These are phyloP conservation scores for Ustilago crameri DNA, from an alignment of 1,284 basidiomycete genomes.

Conservation along the genomic window DNA sequence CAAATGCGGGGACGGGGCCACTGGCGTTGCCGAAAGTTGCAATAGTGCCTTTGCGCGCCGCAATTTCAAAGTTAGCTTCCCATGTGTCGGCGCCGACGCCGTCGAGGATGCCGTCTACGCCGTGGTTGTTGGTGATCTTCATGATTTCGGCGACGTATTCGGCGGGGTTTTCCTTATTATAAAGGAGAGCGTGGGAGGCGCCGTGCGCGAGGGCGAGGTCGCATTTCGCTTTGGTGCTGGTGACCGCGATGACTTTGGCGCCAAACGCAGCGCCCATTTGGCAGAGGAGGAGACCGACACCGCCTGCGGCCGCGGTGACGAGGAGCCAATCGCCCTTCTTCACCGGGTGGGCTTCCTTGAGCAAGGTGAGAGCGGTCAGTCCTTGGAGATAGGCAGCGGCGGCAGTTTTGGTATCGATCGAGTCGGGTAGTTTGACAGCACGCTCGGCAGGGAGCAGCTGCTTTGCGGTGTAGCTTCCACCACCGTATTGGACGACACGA, in stretches of 20 bases:
- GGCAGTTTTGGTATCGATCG: slow-evolving; percentile 75
- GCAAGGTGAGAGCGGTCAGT: slow-evolving; percentile 81
- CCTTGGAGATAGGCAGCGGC: slow-evolving; percentile 80
- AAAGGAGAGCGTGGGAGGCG: slow-evolving; percentile 86
- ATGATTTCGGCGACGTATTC: slow-evolving; percentile 68
- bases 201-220: slow-evolving; percentile 82
- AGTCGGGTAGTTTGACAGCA: slow-evolving; percentile 73
- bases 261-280: slow-evolving; percentile 74
- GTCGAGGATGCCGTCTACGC: slow-evolving; percentile 85
- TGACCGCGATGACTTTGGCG: slow-evolving; percentile 92
- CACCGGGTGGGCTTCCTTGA: slow-evolving; percentile 84
- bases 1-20: slow-evolving; percentile 76
- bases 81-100: slow-evolving; percentile 79
- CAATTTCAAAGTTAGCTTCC: slow-evolving; percentile 79
- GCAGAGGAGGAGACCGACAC: slow-evolving; percentile 72
- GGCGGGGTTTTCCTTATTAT: slow-evolving; percentile 70
- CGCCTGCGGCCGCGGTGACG: slow-evolving; percentile 89
- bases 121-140: slow-evolving; percentile 80
- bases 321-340: slow-evolving; percentile 76
- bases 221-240: slow-evolving; percentile 85
- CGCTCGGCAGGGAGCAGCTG: slow-evolving; percentile 76
- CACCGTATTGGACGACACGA: slow-evolving; percentile 74
- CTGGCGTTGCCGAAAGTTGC: slow-evolving; percentile 93
- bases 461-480: slow-evolving; percentile 79
- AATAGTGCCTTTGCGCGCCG: slow-evolving; percentile 72